These are phyloP conservation scores for Coemansia sp. DNA, from an alignment of 192 early-diverging fungal species.

Conservation along the genomic window DNA sequence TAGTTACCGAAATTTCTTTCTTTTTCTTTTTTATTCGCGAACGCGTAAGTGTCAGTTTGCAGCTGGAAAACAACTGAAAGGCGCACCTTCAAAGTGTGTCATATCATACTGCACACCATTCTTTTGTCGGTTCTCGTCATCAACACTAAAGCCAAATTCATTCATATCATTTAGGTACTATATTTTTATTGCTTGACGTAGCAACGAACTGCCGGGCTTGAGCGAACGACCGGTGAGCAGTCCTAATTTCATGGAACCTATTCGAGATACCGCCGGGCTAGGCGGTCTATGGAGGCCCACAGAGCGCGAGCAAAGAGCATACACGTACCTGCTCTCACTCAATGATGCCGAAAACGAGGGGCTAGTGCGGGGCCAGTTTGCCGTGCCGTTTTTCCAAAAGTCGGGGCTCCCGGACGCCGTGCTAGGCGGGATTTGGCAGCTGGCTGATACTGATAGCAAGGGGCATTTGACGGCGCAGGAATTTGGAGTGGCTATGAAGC, in stretches of 20 bases:
- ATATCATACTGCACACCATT: background rate
- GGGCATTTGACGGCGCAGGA: slow-evolving; percentile 70
- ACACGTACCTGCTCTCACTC: slow-evolving; percentile 60
- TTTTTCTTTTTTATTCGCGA: slow-evolving; percentile 2
- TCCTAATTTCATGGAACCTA: slow-evolving; percentile 20
- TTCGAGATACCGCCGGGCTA: slow-evolving; percentile 15
- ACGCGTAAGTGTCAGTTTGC: background rate
- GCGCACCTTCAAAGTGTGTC: background rate
- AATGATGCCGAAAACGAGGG: slow-evolving; percentile 66
- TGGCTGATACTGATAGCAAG: slow-evolving; percentile 73
- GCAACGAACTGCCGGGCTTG: background rate
- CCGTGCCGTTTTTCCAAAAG: slow-evolving; percentile 72
- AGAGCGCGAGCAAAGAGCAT: slow-evolving; percentile 61
- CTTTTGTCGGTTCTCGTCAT: background rate
- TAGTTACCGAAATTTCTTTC: background rate
- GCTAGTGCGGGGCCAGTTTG: slow-evolving; percentile 64
- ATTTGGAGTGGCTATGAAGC: slow-evolving; percentile 82
- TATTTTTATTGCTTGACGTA: background rate
- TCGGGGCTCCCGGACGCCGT: slow-evolving; percentile 62
- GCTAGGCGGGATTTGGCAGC: slow-evolving; percentile 83
- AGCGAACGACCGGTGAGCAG: background rate
- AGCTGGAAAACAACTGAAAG: background rate
- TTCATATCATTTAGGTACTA: background rate
- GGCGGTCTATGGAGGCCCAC: slow-evolving; percentile 55
- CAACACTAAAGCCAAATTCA: background rate